phyloP scores from a whole-genome alignment of 1,139 yeast genomes.

The Sugiyamaella castrensis region DNA sequence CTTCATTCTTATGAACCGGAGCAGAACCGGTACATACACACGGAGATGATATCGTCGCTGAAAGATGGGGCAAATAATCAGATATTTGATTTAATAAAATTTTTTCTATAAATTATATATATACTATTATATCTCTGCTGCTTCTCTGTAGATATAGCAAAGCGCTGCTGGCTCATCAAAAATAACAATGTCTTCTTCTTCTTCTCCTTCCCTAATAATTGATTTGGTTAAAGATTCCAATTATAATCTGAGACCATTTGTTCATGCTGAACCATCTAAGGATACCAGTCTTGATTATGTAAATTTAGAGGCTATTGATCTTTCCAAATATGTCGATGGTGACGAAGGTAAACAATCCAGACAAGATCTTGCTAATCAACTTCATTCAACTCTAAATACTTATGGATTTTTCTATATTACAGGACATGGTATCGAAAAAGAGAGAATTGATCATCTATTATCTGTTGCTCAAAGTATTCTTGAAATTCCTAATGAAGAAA shows the following conservation, averaged over 20 bases:
- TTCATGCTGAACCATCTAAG: slow-evolving; percentile 33
- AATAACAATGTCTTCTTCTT: too few species aligned
- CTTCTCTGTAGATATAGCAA: too few species aligned
- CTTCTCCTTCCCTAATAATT: background rate
- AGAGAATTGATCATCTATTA: slow-evolving; percentile 37
- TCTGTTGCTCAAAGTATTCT: slow-evolving; percentile 42
- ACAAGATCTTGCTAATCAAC: slow-evolving; percentile 36
- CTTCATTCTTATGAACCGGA: too few species aligned
- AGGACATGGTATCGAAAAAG: slow-evolving; percentile 41
- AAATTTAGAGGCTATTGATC: slow-evolving; percentile 41
- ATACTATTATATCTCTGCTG: too few species aligned
- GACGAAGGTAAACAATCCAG: slow-evolving; percentile 35
- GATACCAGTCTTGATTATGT: slow-evolving; percentile 30
- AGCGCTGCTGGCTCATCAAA: too few species aligned
- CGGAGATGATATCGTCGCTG: too few species aligned
- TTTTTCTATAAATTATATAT: too few species aligned
- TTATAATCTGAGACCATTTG: slow-evolving; percentile 40
- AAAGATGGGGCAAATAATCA: too few species aligned
- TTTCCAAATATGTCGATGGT: slow-evolving; percentile 41
- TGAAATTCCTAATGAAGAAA: slow-evolving; percentile 45
- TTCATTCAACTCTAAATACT: slow-evolving; percentile 43
- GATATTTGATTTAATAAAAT: too few species aligned
- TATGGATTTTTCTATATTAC: slow-evolving; percentile 47
- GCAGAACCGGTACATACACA: too few species aligned
- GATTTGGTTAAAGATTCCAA: slow-evolving; percentile 24